These are phyloP conservation scores for Tricholoma flavovirens DNA, from an alignment of 768 basidiomycete species.

Conservation along the genomic window DNA sequence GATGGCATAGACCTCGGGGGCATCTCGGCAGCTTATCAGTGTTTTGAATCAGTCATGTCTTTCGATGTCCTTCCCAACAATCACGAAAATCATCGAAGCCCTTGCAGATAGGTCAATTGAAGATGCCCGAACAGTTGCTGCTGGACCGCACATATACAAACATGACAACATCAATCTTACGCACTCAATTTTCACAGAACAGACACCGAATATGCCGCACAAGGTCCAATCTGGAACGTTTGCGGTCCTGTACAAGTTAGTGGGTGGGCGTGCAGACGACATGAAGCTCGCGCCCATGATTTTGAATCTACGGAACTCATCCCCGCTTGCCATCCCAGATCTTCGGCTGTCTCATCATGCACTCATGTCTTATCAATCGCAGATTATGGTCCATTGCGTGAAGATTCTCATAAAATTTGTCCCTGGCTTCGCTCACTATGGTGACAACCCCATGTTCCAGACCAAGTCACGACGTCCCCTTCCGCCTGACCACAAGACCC, in stretches of 20 bases:
- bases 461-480: slow-evolving; percentile 11
- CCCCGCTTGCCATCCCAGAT: too few relatives aligned
- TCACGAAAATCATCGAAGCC: background rate
- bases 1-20: background rate
- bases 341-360: too few relatives aligned
- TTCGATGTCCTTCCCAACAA: background rate
- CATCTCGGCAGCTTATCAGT: background rate
- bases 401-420: too few relatives aligned
- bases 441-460: background rate
- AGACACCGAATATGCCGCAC: background rate
- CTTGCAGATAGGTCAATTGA: background rate
- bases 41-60: background rate
- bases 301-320: too few relatives aligned
- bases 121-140: background rate
- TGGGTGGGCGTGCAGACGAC: too few relatives aligned
- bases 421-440: too few relatives aligned
- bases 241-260: too few relatives aligned
- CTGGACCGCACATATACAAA: slow-evolving; percentile 1
- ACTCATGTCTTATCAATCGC: too few relatives aligned
- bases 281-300: too few relatives aligned
- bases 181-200: slow-evolving; percentile 9
- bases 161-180: slow-evolving; percentile 10
- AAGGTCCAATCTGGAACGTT: background rate
- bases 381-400: too few relatives aligned
- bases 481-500: slow-evolving; percentile 16